Base-by-base conservation (phyloP, 306 rosid species). In the Calophaca sinica region DNA sequence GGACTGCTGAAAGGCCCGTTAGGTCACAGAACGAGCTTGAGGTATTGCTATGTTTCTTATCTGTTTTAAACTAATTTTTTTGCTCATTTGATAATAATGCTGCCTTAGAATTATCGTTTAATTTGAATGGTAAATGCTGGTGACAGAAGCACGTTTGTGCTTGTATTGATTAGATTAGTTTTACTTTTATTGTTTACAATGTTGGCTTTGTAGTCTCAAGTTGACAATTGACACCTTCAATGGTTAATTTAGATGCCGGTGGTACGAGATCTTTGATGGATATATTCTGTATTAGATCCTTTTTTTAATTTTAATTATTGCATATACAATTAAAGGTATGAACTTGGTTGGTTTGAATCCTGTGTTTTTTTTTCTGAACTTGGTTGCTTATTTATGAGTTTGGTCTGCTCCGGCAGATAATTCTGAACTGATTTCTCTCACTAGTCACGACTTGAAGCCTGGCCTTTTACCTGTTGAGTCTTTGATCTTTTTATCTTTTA, bases 21-120 rank as follows among this genome's bases (percentile, higher is more conserved):
- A 67, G 59, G 68, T 80, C 88, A 33, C 73, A 59, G 50, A 83
- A 83, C 48, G 93, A 85, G 85, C 79, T 85, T 73, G 81, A 82
- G 96, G 96, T 88, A 61, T 79, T 66, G 57, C 3, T 61, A 12
- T 72, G 0, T 54, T 54, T 5, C 4, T 73, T 49, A 12, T 35
- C 7, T 6, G 38, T 39, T 10, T 7, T 26, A 42, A 44, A 28
- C 32, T 31, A 6, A 66, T 52, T 15, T 38, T 20, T 54, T 32
- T 39, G 44, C 1, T 46, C 45, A 12, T 59, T 10, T 20, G 26
- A 20, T 20, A 1, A 20, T 20, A 20, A 20, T 20, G 26, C 0
- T 20, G 26, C 26, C 26, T 20, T 20, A 20, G 26, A 20, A 20
- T 20, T 20, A 20, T 20, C 26, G 26, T 20, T 20, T 20, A 0